A percentile compares a stretch with the other conserved stretches of the same genome.
phyloP scores from a whole-genome alignment of 2,329 filamentous ascomycete genomes.

The Fusarium camptoceras region DNA sequence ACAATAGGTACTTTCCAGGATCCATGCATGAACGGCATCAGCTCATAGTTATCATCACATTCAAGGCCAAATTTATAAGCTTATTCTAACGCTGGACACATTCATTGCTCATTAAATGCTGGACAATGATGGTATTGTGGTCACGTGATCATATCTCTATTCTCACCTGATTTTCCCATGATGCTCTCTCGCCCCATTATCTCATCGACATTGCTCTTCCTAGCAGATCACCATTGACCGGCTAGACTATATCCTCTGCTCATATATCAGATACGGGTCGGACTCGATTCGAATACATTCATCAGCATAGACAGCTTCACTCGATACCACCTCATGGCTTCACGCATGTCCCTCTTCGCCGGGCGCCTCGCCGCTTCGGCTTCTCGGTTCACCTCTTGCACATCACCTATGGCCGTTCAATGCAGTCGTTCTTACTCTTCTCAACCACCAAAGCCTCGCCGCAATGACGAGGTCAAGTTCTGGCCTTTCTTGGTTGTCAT shows the following conservation, averaged over 20 bases:
- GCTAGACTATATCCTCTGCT: not conserved
- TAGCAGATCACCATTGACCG: not conserved
- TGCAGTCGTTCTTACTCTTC: slow-evolving; percentile 57
- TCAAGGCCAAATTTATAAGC: not conserved
- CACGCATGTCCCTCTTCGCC: slow-evolving; percentile 47
- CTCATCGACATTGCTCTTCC: not conserved
- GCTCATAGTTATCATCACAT: not conserved
- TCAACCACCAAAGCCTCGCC: slow-evolving; percentile 53
- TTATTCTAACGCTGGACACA: not conserved
- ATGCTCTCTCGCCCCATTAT: slow-evolving; percentile 14
- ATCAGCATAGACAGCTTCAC: not conserved
- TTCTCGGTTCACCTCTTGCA: slow-evolving; percentile 34
- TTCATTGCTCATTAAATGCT: not conserved
- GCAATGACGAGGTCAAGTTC: slow-evolving; percentile 62
- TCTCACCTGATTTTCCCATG: slow-evolving; percentile 20
- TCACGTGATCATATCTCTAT: slow-evolving; percentile 28
- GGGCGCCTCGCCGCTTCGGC: slow-evolving; percentile 44
- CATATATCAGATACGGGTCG: not conserved
- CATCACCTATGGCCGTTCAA: slow-evolving; percentile 31
- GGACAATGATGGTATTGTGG: not conserved
- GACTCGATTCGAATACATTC: not conserved
- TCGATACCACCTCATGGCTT: slow-evolving; percentile 46
- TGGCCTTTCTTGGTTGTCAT: slow-evolving; percentile 68
- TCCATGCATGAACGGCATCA: not conserved
- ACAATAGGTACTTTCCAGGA: not conserved